Evolutionary conservation across 176 grass and related monocot species (phyloP), one percentile per base, ranked within the genome.

Genomic region (Avena eriantha): DNA sequence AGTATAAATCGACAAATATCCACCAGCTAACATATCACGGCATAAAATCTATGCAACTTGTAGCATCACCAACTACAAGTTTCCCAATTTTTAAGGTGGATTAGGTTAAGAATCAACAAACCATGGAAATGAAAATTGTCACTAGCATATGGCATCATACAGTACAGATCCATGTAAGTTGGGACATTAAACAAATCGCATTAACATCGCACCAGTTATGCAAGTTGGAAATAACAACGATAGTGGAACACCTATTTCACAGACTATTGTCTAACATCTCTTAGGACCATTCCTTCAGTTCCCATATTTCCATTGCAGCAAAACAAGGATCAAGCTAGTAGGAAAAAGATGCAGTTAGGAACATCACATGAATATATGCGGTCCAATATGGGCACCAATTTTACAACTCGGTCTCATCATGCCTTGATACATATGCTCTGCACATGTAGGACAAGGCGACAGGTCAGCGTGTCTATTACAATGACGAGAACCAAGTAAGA

Each of bases 321-420:
- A 36, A 39, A 49, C 4, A 64, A 10, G 4, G 45, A 43, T 71
- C n/a, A 9, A 49, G 78, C 69, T 55, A 65, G 22, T 21, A 56
- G 10, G 51, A 24, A 58, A 83, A 56, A 24, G 16, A 71, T 19
- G 14, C 67, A 16, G 24, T 2, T 21, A 85, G 26, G 21, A 80
- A 69, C 50, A 70, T 15, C 88, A 75, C 22, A 90, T 58, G 58
- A 76, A 84, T 31, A 80, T 69, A 80, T 33, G 59, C 23, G 50
- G 22, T 63, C 18, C 24, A 77, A 50, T 73, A 84, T 68, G 76
- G 79, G 36, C 68, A 76, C 58, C n/a, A 74, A 75, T 41, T 73
- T 82, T 31, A 90, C 60, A 78, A 61, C 29, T 57, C 12, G 43
- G 57, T 75, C 66, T 67, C 58, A 16, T 54, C 63, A 67, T 73